Conservation (phyloP, 1,284 basidiomycete species). For the Termitomyces sp. region DNA sequence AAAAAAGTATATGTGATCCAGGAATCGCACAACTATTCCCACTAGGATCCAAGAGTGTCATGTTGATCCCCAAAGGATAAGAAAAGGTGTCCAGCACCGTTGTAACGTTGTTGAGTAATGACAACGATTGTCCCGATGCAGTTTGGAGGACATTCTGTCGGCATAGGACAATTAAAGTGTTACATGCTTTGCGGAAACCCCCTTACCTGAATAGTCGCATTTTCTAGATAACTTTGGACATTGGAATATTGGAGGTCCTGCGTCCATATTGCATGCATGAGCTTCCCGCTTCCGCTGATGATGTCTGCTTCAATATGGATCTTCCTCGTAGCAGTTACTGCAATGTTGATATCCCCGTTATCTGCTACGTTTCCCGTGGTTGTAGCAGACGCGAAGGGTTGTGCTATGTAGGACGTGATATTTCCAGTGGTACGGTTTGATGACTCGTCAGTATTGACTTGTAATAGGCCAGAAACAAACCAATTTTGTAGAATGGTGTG, state of each 20-base stretch:
- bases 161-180: not conserved
- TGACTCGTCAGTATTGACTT: conserved; percentile 62
- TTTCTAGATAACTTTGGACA: conserved; percentile 46
- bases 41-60: conserved; percentile 39
- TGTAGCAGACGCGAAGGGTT: conserved; percentile 48
- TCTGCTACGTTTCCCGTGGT: conserved; percentile 42
- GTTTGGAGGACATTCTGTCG: conserved; percentile 34
- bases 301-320: conserved; percentile 54
- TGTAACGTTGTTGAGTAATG: conserved; percentile 53
- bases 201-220: conserved; percentile 43
- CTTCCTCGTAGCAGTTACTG: conserved; percentile 44
- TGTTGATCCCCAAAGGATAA: conserved; percentile 61
- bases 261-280: conserved; percentile 45
- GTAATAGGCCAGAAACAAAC: conserved; percentile 70
- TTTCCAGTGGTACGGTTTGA: conserved; percentile 57
- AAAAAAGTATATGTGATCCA: not conserved
- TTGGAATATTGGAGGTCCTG: conserved; percentile 52
- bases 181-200: conserved; percentile 1
- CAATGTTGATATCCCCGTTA: conserved; percentile 45
- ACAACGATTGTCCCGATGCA: conserved; percentile 50
- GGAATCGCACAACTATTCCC: conserved; percentile 44
- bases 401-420: conserved; percentile 52
- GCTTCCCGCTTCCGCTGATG: conserved; percentile 49
- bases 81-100: conserved; percentile 53
- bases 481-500: conserved; percentile 67